Percentiles rank a stretch among this genome's conserved stretches.
These are phyloP conservation scores for Hanseniaspora lachancei DNA, from an alignment of 805 yeast species.

Conservation along the genomic window DNA sequence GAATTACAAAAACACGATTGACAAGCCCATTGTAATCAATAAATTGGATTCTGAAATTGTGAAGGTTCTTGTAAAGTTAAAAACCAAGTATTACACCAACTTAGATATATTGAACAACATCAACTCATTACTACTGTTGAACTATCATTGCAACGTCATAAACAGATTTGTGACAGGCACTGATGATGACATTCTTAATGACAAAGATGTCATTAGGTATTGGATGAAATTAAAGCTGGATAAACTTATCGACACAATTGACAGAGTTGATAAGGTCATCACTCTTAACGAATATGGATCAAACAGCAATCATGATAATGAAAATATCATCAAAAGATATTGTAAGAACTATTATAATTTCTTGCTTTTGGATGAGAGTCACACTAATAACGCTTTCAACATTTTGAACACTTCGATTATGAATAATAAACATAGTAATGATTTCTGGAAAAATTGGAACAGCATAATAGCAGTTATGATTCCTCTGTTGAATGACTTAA, in stretches of 20 bases:
- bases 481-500: constrained; percentile 1
- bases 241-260: background rate
- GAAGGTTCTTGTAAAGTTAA: background rate
- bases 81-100: background rate
- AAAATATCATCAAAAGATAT: background rate
- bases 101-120: background rate
- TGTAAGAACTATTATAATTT: constrained; percentile 5
- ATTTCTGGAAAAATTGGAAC: constrained; percentile 12
- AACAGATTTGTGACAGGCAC: background rate
- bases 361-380: constrained; percentile 3
- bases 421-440: constrained; percentile 9
- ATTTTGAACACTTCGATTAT: background rate
- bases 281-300: background rate
- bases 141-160: background rate
- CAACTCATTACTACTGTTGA: background rate
- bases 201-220: background rate
- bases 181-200: background rate
- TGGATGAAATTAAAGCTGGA: constrained; percentile 1
- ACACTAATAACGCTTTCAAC: background rate
- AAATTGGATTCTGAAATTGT: constrained; percentile 2
- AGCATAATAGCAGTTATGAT: background rate
- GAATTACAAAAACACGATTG: background rate
- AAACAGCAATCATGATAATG: background rate
- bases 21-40: background rate
- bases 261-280: background rate